These are phyloP conservation scores for Tetracladium maxilliforme DNA, from an alignment of 2,329 filamentous ascomycete genomes.

Conservation along the genomic window DNA sequence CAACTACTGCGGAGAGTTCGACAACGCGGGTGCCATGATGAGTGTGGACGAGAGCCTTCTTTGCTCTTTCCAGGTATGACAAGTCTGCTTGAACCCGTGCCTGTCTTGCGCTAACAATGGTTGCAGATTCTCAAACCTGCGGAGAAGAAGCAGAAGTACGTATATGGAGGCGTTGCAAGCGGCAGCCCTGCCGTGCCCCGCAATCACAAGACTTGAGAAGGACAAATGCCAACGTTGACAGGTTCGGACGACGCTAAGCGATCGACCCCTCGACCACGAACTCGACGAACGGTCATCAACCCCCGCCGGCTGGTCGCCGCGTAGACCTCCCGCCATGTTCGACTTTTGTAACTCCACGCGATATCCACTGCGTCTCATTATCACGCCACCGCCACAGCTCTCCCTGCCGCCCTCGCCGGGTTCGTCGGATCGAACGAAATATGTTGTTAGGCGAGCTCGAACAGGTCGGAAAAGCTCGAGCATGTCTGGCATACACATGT, in stretches of 20 bases:
- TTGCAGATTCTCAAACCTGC: conserved; percentile 90
- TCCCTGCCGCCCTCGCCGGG: too few species aligned
- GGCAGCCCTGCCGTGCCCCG: conserved; percentile 55
- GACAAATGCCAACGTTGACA: conserved; percentile 68
- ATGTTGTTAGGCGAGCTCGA: too few species aligned
- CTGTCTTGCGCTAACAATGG: conserved; percentile 1
- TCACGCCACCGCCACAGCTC: too few species aligned
- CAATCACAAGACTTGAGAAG: conserved; percentile 58
- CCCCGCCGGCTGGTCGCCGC: neutral
- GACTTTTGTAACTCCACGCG: too few species aligned
- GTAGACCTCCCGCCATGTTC: neutral
- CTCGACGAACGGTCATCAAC: neutral
- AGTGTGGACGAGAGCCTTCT: conserved; percentile 96
- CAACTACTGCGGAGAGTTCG: conserved; percentile 99
- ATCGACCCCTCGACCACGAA: conserved; percentile 10
- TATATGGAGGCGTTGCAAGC: conserved; percentile 57
- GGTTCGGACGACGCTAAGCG: conserved; percentile 87
- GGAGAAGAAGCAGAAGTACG: conserved; percentile 99
- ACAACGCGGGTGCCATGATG: conserved; percentile 99
- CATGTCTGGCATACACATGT: conserved; percentile 1
- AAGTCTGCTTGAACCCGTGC: neutral
- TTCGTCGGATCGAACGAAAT: too few species aligned
- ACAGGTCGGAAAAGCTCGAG: neutral
- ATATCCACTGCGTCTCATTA: too few species aligned
- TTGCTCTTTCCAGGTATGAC: conserved; percentile 93